Evolutionary conservation across 495 filamentous ascomycete genomes (phyloP), one percentile per base, ranked within the genome.

Genomic region (Hypoxylon rickii): DNA sequence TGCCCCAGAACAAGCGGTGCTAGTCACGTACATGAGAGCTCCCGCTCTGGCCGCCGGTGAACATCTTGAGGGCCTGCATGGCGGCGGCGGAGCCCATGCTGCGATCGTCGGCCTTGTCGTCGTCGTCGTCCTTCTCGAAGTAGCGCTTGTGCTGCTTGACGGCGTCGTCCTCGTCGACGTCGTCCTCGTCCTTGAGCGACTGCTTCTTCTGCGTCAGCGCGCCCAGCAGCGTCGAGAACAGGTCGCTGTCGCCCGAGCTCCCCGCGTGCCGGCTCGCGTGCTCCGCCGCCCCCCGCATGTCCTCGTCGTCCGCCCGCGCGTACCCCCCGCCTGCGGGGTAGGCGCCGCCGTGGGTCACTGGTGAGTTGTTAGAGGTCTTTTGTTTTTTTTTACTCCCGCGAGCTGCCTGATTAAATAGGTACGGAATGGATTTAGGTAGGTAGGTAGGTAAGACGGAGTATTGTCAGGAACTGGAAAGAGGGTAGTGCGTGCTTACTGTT

Each of bases 1-100:
- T 11, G 26, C 26, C n/a, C n/a, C n/a, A n/a, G n/a, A n/a, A n/a
- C n/a, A n/a, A n/a, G n/a, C n/a, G n/a, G n/a, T n/a, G n/a, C n/a
- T 19, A 29, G 21, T 6, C 8, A 38, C 65, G 15, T 66, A 68
- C 65, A 15, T 54, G 32, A 20, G 66, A 47, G 32, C 53, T 67
- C 7, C 66, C 65, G 34, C 69, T 70, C 51, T 55, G 52, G 17
- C 79, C 77, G 3, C 73, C 66, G 3, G 68, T 73, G 64, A 87
- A 87, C 74, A 83, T 78, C 73, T 87, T 87, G 34, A 87, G 64
- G 0, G 85, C 85, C 65, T 88, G 79, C 78, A 87, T 78, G n/a
- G 85, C 85, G 2, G 85, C 82, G 0, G 84, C 85, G 13, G 72
- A 68, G 31, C 84, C 85, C 63, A 87, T 75, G 38, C 70, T 62